Percentiles rank a stretch among this genome's conserved stretches.
Evolutionary conservation across 306 rosid species (phyloP).

Genomic region (Parietaria judaica): DNA sequence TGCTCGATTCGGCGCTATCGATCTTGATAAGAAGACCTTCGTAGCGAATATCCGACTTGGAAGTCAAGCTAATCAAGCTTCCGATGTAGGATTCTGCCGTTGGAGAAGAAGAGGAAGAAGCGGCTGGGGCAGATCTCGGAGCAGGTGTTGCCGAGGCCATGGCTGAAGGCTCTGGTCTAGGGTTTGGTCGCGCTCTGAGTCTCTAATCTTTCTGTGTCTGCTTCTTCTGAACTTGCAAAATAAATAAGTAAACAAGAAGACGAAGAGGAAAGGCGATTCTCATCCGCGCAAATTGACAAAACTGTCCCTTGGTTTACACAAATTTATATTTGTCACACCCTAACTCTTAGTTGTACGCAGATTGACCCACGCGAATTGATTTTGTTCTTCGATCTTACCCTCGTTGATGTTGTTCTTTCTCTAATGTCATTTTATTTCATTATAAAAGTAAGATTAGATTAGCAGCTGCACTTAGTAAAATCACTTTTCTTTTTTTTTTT

Average conservation of each 20-base stretch:
- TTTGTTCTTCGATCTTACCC: no score
- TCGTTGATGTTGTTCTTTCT: no score
- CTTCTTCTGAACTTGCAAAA: neutral
- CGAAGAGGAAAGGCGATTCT: neutral
- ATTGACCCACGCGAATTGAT: no score
- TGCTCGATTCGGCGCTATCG: constrained; percentile 28
- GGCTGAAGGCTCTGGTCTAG: neutral
- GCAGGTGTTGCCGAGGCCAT: constrained; percentile 19
- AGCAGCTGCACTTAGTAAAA: no score
- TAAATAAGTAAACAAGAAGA: neutral
- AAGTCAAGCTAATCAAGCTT: constrained; percentile 31
- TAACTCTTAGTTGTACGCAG: no score
- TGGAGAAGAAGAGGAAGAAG: constrained; percentile 9
- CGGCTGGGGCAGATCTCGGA: constrained; percentile 21
- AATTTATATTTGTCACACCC: no score
- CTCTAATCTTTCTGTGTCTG: neutral
- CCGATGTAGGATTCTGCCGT: constrained; percentile 30
- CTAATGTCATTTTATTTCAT: no score
- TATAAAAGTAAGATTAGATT: no score
- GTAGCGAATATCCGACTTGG: constrained; percentile 28
- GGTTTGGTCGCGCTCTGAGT: no score
- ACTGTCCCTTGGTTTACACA: no score
- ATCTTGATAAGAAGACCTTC: constrained; percentile 30
- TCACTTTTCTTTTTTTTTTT: no score
- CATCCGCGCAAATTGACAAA: no score